Evolutionary conservation across 768 basidiomycete species (phyloP).

Genomic region (Leccinum rimulosum): DNA sequence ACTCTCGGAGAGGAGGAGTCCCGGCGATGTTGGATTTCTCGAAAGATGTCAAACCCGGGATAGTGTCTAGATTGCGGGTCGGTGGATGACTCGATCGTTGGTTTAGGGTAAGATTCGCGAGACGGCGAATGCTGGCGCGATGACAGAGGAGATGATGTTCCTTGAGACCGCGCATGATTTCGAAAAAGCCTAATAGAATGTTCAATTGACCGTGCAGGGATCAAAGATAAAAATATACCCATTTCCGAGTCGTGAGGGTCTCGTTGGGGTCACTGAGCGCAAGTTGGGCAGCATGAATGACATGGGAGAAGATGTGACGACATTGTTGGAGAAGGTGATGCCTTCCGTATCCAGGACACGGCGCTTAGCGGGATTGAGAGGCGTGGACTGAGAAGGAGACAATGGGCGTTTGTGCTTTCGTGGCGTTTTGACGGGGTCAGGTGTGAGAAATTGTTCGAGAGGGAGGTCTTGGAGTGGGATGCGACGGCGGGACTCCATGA

Average conservation of each 20-base stretch:
- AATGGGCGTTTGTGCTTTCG: constrained; percentile 57
- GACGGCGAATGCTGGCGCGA: constrained; percentile 13
- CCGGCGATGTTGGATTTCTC: constrained; percentile 35
- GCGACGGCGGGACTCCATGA: constrained; percentile 35
- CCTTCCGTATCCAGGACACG: constrained; percentile 60
- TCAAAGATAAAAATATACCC: constrained; percentile 26
- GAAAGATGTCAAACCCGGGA: constrained; percentile 62
- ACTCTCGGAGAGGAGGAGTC: constrained; percentile 1
- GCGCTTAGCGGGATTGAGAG: constrained; percentile 65
- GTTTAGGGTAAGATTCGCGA: constrained; percentile 23
- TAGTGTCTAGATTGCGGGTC: constrained; percentile 62
- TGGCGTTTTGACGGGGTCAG: constrained; percentile 27
- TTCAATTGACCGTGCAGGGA: constrained; percentile 36
- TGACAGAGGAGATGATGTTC: constrained; percentile 12
- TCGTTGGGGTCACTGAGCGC: constrained; percentile 29
- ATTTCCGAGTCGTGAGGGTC: constrained; percentile 32
- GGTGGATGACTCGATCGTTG: constrained; percentile 38
- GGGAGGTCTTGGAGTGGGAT: constrained; percentile 58
- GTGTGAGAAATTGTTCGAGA: constrained; percentile 50
- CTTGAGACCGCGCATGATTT: constrained; percentile 6
- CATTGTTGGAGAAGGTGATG: constrained; percentile 34
- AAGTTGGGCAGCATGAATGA: constrained; percentile 32
- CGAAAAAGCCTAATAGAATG: constrained; percentile 10
- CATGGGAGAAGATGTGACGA: constrained; percentile 18
- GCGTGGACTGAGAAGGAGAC: constrained; percentile 49